Conservation (phyloP, 768 basidiomycete genomes). For the Strobilomyces dryophilus region DNA sequence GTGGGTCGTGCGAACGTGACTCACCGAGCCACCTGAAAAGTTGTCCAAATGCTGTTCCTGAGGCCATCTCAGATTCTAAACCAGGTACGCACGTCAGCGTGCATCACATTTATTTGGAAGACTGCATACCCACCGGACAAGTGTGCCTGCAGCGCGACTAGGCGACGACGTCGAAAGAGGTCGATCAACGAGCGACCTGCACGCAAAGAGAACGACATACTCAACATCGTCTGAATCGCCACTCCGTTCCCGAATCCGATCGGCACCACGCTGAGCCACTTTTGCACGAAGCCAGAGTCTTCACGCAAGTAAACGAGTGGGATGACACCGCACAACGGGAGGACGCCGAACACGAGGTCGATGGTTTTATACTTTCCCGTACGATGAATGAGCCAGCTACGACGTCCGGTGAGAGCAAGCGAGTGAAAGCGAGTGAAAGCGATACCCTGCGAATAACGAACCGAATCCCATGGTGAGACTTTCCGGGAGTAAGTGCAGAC, state of each 20-base stretch:
- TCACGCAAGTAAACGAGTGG: slow-evolving; percentile 27
- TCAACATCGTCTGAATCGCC: background rate
- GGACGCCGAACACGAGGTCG: slow-evolving; percentile 4
- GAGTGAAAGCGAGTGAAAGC: background rate
- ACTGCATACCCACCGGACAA: background rate
- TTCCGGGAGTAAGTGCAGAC: slow-evolving; percentile 49
- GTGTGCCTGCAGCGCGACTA: background rate
- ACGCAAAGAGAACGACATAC: background rate
- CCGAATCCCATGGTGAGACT: slow-evolving; percentile 47
- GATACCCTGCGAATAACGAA: slow-evolving; percentile 49
- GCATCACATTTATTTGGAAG: background rate
- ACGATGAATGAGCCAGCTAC: slow-evolving; percentile 45
- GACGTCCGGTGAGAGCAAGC: background rate
- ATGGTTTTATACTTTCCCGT: slow-evolving; percentile 43
- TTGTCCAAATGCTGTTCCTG: slow-evolving; percentile 23
- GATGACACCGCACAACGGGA: slow-evolving; percentile 35
- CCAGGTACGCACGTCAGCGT: background rate
- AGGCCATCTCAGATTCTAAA: slow-evolving; percentile 18
- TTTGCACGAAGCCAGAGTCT: too few relatives aligned
- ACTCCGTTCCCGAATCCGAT: too few relatives aligned
- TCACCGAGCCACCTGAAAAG: slow-evolving; percentile 20
- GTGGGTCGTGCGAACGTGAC: background rate
- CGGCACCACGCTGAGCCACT: too few relatives aligned
- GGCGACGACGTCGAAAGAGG: too few relatives aligned
- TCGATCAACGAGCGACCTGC: too few relatives aligned